phyloP scores from a whole-genome alignment of 768 basidiomycete genomes.

The Auricularia cornea region DNA sequence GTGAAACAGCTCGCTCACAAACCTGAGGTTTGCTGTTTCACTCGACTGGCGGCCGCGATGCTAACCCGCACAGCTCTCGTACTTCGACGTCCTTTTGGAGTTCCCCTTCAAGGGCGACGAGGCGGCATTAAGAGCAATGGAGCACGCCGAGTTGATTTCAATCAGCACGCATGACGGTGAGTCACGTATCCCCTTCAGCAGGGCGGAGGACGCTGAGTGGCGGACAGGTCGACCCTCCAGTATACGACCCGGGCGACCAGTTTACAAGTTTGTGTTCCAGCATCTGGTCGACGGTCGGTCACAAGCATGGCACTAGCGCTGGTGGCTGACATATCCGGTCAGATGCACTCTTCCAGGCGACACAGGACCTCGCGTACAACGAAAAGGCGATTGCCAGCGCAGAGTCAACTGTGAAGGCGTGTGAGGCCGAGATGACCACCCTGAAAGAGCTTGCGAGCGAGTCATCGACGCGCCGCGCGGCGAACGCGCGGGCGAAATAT shows the following conservation, averaged over 20 bases:
- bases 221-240: conserved; percentile 78
- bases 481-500: conserved; percentile 53
- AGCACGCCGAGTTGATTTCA: conserved; percentile 79
- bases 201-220: too few species aligned
- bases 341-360: conserved; percentile 75
- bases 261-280: conserved; percentile 80
- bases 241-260: conserved; percentile 85
- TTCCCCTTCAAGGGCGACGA: conserved; percentile 94
- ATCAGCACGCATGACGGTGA: conserved; percentile 69
- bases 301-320: conserved; percentile 1
- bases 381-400: conserved; percentile 41
- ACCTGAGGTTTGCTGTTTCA: conserved; percentile 41
- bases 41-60: background rate
- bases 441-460: conserved; percentile 57
- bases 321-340: conserved; percentile 7
- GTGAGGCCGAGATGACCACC: conserved; percentile 66
- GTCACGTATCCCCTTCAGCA: conserved; percentile 6
- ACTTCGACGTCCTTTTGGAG: conserved; percentile 71
- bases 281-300: conserved; percentile 63
- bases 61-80: conserved; percentile 51
- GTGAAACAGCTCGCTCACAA: conserved; percentile 62
- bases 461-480: conserved; percentile 35
- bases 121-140: conserved; percentile 68
- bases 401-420: conserved; percentile 57
- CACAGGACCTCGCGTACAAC: conserved; percentile 75